Conservation (phyloP, 2,329 filamentous ascomycete species). For the Pseudogymnoascus sp. region DNA sequence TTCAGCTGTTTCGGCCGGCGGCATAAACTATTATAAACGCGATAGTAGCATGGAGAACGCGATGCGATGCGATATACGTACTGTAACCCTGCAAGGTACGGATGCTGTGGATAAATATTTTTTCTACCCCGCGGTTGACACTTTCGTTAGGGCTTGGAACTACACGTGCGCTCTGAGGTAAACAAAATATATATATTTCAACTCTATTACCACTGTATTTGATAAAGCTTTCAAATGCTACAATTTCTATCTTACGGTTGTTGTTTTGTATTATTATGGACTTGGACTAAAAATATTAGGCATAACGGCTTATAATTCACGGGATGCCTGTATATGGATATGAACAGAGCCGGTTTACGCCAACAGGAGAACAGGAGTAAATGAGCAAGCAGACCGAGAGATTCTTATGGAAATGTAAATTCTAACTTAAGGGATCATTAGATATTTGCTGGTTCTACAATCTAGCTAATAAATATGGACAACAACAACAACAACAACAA, state of each 20-base stretch:
- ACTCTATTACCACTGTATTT: background rate
- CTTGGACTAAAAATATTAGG: background rate
- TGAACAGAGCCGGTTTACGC: background rate
- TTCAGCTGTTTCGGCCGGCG: background rate
- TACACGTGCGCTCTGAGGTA: background rate
- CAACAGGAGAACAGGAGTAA: too few relatives aligned
- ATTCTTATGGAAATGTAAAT: background rate
- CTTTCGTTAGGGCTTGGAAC: conserved; percentile 2
- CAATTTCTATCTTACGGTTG: too few relatives aligned
- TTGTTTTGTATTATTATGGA: background rate
- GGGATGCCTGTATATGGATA: background rate
- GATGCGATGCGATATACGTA: conserved; percentile 1
- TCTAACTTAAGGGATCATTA: background rate
- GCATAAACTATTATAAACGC: background rate
- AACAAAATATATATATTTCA: background rate
- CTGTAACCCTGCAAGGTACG: conserved; percentile 7
- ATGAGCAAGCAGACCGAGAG: background rate
- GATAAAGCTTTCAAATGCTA: background rate
- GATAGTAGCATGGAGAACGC: background rate
- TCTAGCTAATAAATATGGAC: background rate
- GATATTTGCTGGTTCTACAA: background rate
- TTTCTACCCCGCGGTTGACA: conserved; percentile 6
- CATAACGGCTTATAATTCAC: background rate
- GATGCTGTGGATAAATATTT: conserved; percentile 4
- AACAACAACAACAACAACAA: too few relatives aligned